Evolutionary conservation across 768 basidiomycete species (phyloP).

Genomic region (Hypholoma sublateritium): DNA sequence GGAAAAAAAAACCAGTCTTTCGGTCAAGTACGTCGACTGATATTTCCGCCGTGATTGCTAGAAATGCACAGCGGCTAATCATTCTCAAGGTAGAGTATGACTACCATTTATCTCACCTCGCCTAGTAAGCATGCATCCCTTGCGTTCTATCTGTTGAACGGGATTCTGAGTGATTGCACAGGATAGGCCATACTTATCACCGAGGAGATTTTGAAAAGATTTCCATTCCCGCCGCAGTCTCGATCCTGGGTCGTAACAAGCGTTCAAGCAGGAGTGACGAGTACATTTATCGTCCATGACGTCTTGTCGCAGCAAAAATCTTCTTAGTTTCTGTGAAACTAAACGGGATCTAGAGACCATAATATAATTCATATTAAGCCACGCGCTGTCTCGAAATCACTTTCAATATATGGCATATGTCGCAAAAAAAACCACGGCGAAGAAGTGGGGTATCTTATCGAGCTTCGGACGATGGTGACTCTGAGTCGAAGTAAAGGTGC

Average conservation of each 20-base stretch:
- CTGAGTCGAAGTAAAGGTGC: conserved; percentile 4
- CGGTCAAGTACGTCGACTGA: neutral
- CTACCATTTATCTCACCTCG: too few relatives aligned
- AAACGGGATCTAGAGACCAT: neutral
- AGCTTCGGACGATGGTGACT: neutral
- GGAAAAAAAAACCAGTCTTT: conserved; percentile 4
- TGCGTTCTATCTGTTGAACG: too few relatives aligned
- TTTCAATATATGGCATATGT: neutral
- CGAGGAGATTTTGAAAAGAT: conserved; percentile 1
- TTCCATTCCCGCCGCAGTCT: neutral
- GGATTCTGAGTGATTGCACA: neutral
- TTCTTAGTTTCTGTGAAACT: neutral
- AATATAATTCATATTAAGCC: neutral
- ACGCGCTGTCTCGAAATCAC: neutral
- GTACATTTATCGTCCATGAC: neutral
- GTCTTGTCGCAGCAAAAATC: neutral
- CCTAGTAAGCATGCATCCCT: too few relatives aligned
- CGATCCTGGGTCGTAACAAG: neutral
- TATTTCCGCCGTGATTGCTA: neutral
- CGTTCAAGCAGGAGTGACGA: neutral
- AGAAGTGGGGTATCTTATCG: conserved; percentile 13
- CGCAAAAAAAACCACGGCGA: conserved; percentile 12
- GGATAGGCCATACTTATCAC: neutral
- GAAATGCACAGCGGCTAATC: neutral
- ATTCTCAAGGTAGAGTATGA: neutral